These are phyloP conservation scores for Plasmodium knowlesi DNA, from an alignment of 169 alveolate genomes.

Conservation along the genomic window DNA sequence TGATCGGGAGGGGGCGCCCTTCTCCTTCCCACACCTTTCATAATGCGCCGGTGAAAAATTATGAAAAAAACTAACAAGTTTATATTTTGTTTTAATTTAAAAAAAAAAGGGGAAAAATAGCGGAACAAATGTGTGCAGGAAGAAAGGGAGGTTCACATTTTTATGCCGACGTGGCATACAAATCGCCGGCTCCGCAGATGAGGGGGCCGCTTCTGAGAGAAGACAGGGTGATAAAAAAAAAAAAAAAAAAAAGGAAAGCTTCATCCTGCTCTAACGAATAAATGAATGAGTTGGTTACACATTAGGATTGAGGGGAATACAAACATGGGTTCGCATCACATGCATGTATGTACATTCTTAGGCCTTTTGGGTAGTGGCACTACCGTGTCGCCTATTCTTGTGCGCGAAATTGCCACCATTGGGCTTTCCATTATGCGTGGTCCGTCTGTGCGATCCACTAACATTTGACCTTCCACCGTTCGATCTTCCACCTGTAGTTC, in stretches of 20 bases:
- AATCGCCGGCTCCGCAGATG: background rate
- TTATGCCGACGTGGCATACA: background rate
- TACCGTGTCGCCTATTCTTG: background rate
- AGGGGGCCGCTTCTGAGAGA: background rate
- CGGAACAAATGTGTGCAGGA: background rate
- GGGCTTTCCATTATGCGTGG: background rate
- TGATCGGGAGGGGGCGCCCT: background rate
- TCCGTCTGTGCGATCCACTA: background rate
- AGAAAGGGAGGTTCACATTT: background rate
- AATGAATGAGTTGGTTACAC: background rate
- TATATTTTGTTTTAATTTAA: background rate
- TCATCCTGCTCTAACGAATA: background rate
- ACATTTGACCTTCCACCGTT: background rate
- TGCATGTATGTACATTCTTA: background rate
- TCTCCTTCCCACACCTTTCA: background rate
- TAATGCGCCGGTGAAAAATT: background rate
- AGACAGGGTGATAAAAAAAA: background rate
- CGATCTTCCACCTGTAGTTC: background rate
- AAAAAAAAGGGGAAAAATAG: background rate
- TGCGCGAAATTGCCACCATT: background rate
- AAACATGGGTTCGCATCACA: background rate
- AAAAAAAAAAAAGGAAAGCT: background rate
- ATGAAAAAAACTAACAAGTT: background rate
- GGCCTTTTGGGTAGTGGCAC: background rate
- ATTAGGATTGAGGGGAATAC: background rate